These are phyloP conservation scores for Buxus sempervirens DNA, from an alignment of 164 flowering plant species.

Conservation along the genomic window DNA sequence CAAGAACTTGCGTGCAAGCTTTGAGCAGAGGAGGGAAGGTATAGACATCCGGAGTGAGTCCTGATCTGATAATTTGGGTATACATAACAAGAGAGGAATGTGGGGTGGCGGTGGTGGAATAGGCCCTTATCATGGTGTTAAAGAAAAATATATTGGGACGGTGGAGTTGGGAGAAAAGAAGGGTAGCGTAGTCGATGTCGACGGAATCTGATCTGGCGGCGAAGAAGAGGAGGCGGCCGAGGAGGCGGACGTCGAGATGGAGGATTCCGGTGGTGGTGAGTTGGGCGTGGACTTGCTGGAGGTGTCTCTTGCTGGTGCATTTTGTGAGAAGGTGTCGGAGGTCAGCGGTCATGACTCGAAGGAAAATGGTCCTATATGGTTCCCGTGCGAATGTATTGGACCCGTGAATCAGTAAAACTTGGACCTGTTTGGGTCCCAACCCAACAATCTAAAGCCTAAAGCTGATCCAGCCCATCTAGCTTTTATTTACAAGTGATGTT, in stretches of 20 bases:
- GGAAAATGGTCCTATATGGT: too few species aligned
- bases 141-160: conserved; percentile 22
- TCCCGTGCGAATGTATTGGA: too few species aligned
- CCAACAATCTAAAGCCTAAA: too few species aligned
- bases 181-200: conserved; percentile 17
- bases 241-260: conserved; percentile 19
- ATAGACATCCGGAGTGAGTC: conserved; percentile 21
- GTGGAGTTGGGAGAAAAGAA: conserved; percentile 17
- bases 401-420: too few species aligned
- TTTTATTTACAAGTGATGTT: too few species aligned
- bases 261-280: conserved; percentile 25
- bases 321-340: conserved; percentile 15
- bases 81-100: conserved; percentile 13
- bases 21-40: conserved; percentile 27
- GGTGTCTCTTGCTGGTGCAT: conserved; percentile 16
- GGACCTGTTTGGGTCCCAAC: too few species aligned
- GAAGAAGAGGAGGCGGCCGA: conserved; percentile 20
- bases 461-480: too few species aligned
- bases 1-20: conserved; percentile 17
- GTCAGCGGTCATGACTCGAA: background rate
- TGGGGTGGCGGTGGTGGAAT: conserved; percentile 12
- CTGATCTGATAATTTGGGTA: conserved; percentile 9
- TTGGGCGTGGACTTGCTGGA: conserved; percentile 27
- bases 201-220: conserved; percentile 3
- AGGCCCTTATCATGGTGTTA: conserved; percentile 23